Conservation (phyloP, 176 grass and related monocot species). For the Avena eriantha region DNA sequence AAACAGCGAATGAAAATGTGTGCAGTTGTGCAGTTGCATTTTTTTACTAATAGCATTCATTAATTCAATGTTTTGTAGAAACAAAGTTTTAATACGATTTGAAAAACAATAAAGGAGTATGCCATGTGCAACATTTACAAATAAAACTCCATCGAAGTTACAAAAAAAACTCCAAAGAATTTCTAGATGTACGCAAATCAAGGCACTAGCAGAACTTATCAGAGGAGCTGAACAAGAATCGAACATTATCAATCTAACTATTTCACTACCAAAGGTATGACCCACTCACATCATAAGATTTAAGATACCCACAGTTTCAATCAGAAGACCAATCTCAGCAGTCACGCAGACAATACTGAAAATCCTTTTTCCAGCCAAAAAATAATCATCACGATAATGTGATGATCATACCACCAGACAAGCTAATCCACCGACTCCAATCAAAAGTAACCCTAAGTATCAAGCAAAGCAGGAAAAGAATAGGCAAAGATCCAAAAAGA, state of each 20-base stretch:
- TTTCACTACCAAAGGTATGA: background rate
- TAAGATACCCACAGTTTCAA: background rate
- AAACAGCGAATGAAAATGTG: background rate
- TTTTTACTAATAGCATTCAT: background rate
- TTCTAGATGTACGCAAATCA: background rate
- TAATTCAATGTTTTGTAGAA: background rate
- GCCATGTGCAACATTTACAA: background rate
- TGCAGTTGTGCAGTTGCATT: background rate
- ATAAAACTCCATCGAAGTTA: background rate
- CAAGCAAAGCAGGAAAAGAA: background rate
- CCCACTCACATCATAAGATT: background rate
- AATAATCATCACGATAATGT: background rate
- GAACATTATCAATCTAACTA: background rate
- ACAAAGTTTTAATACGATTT: background rate
- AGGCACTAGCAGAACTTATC: background rate
- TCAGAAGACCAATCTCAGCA: background rate
- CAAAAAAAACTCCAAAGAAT: background rate
- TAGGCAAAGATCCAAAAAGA: background rate
- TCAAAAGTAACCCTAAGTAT: background rate
- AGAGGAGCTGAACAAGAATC: background rate
- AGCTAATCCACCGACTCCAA: background rate
- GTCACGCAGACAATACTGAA: background rate
- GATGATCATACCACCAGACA: background rate
- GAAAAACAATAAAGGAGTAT: too few species aligned
- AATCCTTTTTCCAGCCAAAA: background rate